Percentiles rank a stretch among this genome's conserved stretches.
Conservation (phyloP, 208 protist species). For the Crithidia thermophila region DNA sequence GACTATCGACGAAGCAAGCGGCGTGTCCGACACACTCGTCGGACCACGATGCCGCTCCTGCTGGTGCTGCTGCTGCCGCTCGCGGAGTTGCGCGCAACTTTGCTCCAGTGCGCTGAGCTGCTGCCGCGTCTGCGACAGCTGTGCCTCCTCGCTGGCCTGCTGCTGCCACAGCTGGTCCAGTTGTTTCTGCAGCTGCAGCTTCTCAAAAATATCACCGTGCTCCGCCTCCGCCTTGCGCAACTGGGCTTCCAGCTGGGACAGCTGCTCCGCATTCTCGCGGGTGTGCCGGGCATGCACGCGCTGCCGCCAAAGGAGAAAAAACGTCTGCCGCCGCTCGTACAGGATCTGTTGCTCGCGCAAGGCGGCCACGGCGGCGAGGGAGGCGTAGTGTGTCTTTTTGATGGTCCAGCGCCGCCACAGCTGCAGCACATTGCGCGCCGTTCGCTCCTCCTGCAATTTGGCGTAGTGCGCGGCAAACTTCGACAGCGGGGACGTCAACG, state of each 20-base stretch:
- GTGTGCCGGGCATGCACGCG: slow-evolving; percentile 40
- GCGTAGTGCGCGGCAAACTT: slow-evolving; percentile 35
- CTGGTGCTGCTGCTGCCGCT: slow-evolving; percentile 4
- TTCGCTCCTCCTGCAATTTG: slow-evolving; percentile 8
- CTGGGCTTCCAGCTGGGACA: slow-evolving; percentile 41
- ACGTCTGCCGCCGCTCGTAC: slow-evolving; percentile 37
- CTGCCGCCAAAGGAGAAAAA: slow-evolving; percentile 55
- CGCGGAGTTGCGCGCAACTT: slow-evolving; percentile 16
- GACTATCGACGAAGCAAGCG: too few relatives aligned
- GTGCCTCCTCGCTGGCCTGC: slow-evolving; percentile 47
- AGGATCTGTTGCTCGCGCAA: slow-evolving; percentile 43
- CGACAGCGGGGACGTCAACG: slow-evolving; percentile 11
- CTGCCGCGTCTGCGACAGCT: slow-evolving; percentile 31
- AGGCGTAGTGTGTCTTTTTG: slow-evolving; percentile 23
- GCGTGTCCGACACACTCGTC: neutral
- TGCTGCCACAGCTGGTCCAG: slow-evolving; percentile 57
- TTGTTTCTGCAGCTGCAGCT: slow-evolving; percentile 81
- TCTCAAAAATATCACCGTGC: slow-evolving; percentile 82
- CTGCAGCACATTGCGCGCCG: slow-evolving; percentile 24
- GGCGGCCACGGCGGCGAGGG: slow-evolving; percentile 45
- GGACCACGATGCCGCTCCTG: neutral
- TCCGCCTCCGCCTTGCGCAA: slow-evolving; percentile 58
- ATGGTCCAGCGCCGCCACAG: slow-evolving; percentile 56
- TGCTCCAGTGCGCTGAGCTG: slow-evolving; percentile 31
- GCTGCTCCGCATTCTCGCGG: slow-evolving; percentile 23